These are phyloP conservation scores for Colletotrichum tropicale DNA, from an alignment of 2,329 filamentous ascomycete species.

Conservation along the genomic window DNA sequence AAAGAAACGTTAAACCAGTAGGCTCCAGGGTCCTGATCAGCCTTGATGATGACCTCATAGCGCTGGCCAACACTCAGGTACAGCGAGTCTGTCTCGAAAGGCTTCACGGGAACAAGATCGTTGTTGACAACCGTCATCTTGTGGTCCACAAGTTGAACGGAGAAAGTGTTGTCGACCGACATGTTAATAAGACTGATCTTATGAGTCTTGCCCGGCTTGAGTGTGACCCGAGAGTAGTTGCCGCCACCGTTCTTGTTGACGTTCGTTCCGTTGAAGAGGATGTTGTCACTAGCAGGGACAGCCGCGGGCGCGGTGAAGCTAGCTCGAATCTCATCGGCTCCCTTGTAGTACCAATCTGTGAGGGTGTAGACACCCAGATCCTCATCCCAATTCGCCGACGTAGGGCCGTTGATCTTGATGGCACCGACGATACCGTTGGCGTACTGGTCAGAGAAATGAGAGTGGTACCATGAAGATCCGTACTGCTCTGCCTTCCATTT, in stretches of 20 bases:
- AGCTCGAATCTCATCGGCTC: conserved; percentile 30
- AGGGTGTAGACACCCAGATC: conserved; percentile 62
- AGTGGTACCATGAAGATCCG: conserved; percentile 48
- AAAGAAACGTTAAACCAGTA: conserved; percentile 43
- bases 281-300: conserved; percentile 36
- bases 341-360: conserved; percentile 56
- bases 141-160: conserved; percentile 65
- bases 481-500: conserved; percentile 42
- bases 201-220: conserved; percentile 57
- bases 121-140: conserved; percentile 68
- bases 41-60: conserved; percentile 41
- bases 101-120: conserved; percentile 66
- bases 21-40: conserved; percentile 26
- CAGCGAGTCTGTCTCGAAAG: conserved; percentile 67
- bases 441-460: conserved; percentile 55
- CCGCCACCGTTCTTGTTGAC: conserved; percentile 31
- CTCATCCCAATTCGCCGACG: conserved; percentile 55
- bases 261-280: conserved; percentile 48
- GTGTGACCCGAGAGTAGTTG: conserved; percentile 50
- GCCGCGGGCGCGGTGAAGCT: conserved; percentile 21
- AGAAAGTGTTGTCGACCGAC: conserved; percentile 52
- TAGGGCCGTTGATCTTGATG: conserved; percentile 55
- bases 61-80: conserved; percentile 65
- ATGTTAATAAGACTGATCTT: conserved; percentile 65
- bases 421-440: conserved; percentile 56